Base-by-base conservation (phyloP, 2,329 filamentous ascomycete genomes). In the Beauveria sp. region DNA sequence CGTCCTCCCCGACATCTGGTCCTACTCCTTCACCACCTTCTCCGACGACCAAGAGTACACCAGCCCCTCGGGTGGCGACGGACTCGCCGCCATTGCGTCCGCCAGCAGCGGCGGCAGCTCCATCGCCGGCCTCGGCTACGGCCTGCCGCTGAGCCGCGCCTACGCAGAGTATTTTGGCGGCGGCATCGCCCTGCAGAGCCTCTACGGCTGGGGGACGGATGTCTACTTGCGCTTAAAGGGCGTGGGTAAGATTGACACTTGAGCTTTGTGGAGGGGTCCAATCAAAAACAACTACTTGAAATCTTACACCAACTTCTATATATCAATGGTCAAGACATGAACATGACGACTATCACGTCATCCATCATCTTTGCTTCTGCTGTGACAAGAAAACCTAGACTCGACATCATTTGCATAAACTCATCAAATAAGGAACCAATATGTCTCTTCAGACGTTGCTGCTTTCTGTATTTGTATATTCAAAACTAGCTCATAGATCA, bases 131-230 rank as follows among this genome's bases (percentile, higher is more conserved):
- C 75, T 99, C 54, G 95, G 95, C 1, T 99, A 99, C 72, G 95
- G 95, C 0, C 72, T 99, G 65, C 95, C 95, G 1, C 76, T 99
- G 24, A 92, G 92, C 58, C 83, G 95, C 64, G 93, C 95, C 0
- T 99, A 99, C 71, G 95, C 95, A 0, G 93, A 99, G 77, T 99
- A 98, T 70, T 99, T 99, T 78, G 95, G 95, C 2, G 95, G 95
- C 0, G 93, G 93, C 3, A 95, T 99, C 62, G 87, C 87, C 5
- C 87, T 99, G n/a, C 93, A 99, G 80, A 97, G 91, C 72, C 75
- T 98, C 52, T 95, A 91, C 78, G 93, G 95, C 4, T 99, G 95
- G 95, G 95, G 85, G 4, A 86, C 84, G 6, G 86, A 89, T 69
- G 86, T 89, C 1, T 89, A 89, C 68, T 71, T 89, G 52, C 76